Percentiles rank a stretch among this genome's conserved stretches.
Evolutionary conservation across 2,329 filamentous ascomycete species (phyloP).

Genomic region (Coccinonectria pachysandricola): DNA sequence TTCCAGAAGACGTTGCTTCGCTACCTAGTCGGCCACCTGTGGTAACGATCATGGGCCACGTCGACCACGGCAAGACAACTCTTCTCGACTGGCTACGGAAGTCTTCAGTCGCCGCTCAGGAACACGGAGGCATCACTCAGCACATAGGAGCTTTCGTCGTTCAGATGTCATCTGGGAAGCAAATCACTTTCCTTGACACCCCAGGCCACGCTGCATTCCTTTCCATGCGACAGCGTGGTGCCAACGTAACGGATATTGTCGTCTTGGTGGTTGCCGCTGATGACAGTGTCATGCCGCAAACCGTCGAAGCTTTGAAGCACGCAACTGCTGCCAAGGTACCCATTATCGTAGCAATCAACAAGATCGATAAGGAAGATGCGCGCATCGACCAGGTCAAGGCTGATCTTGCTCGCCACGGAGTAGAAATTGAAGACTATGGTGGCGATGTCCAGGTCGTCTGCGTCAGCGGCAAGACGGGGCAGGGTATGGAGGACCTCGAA

Average conservation of each 20-base stretch:
- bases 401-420: conserved; percentile 71
- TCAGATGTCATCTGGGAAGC: conserved; percentile 71
- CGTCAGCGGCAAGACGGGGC: conserved; percentile 87
- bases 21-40: conserved; percentile 77
- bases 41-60: conserved; percentile 98
- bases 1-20: conserved; percentile 53
- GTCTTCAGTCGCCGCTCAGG: conserved; percentile 79
- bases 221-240: conserved; percentile 89
- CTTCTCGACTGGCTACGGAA: conserved; percentile 89
- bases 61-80: conserved; percentile 97
- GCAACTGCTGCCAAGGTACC: conserved; percentile 79
- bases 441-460: conserved; percentile 87
- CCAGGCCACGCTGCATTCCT: conserved; percentile 94
- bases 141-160: conserved; percentile 98
- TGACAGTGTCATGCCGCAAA: conserved; percentile 96
- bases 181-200: conserved; percentile 93
- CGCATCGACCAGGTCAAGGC: conserved; percentile 76
- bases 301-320: conserved; percentile 90
- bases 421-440: conserved; percentile 90
- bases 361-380: conserved; percentile 81
- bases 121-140: conserved; percentile 95
- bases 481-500: conserved; percentile 84
- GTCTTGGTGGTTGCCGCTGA: conserved; percentile 93
- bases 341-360: conserved; percentile 96
- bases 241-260: conserved; percentile 93